phyloP scores from a whole-genome alignment of 768 basidiomycete species.

The Cyclocybe aegerita region DNA sequence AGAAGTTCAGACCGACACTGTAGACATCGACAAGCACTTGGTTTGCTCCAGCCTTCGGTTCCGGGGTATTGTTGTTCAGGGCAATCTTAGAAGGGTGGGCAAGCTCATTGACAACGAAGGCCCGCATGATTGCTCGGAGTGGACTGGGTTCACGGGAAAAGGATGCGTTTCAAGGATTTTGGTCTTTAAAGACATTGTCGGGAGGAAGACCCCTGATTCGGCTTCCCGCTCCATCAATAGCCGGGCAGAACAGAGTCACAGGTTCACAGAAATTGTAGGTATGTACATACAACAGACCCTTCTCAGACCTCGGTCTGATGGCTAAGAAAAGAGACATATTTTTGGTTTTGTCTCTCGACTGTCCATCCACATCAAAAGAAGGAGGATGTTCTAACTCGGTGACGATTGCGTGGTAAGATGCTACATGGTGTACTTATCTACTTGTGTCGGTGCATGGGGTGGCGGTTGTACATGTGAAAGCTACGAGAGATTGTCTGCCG shows the following conservation, averaged over 20 bases:
- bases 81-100: slow-evolving; percentile 66
- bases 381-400: no score
- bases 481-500: slow-evolving; percentile 4
- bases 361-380: no score
- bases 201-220: background rate
- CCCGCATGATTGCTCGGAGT: slow-evolving; percentile 57
- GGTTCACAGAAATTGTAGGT: no score
- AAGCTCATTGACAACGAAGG: slow-evolving; percentile 70
- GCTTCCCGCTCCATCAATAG: slow-evolving; percentile 3
- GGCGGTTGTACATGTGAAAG: slow-evolving; percentile 16
- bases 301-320: no score
- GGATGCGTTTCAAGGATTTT: background rate
- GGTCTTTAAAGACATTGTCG: background rate
- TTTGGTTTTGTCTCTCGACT: no score
- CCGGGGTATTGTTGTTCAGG: slow-evolving; percentile 53
- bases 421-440: slow-evolving; percentile 1
- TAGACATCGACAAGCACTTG: slow-evolving; percentile 78
- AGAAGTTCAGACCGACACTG: slow-evolving; percentile 77
- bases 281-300: no score
- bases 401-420: background rate
- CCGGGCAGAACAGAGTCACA: background rate
- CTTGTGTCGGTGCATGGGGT: background rate
- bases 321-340: no score
- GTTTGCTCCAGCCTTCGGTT: slow-evolving; percentile 47
- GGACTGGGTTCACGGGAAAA: slow-evolving; percentile 3